Evolutionary conservation across 352 stramenopile genomes (phyloP), one percentile per base, ranked within the genome.

Genomic region (Pythium phragmitis): DNA sequence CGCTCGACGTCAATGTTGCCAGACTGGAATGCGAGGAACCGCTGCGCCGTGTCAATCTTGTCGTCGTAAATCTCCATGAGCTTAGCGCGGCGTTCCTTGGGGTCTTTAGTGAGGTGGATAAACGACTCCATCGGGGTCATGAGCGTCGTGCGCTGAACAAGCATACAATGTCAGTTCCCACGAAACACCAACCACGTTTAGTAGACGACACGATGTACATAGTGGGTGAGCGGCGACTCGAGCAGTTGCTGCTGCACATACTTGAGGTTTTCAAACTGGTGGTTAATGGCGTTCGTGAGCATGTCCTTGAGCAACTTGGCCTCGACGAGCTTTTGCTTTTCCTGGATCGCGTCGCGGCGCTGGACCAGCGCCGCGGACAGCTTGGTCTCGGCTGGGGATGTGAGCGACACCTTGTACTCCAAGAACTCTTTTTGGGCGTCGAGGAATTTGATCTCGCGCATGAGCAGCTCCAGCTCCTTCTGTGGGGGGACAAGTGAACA

Each of bases 121-220:
- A 69, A 82, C 57, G 72, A 81, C 60, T 89, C 80, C 77, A 87
- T 89, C 5, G 77, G 80, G 9, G 76, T 85, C 77, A 87, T 82
- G n/a, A 89, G 63, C 49, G 79, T 80, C 63, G 71, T 69, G n/a
- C 77, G 69, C 80, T 89, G 50, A 11, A 51, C 21, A 30, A 30
- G 26, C 26, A 30, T 5, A 30, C 4, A 30, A 30, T 30, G 26
- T 30, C 26, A 30, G 4, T 5, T 34, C 5, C 9, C 13, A n/a
- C 14, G 13, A 4, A 21, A 39, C 7, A 39, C 7, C 34, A 39
- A 12, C 34, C 7, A 39, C 26, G 26, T 2, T 1, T 30, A 3
- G 26, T 30, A 30, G 26, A 30, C 4, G 26, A 30, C 7, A 39
- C 7, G 3, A 52, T 12, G 55, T 70, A 88, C 79, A 47, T 87